Evolutionary conservation across 345 rosid species (phyloP), one percentile per base, ranked within the genome.

Genomic region (Zanthoxylum bungeanum): DNA sequence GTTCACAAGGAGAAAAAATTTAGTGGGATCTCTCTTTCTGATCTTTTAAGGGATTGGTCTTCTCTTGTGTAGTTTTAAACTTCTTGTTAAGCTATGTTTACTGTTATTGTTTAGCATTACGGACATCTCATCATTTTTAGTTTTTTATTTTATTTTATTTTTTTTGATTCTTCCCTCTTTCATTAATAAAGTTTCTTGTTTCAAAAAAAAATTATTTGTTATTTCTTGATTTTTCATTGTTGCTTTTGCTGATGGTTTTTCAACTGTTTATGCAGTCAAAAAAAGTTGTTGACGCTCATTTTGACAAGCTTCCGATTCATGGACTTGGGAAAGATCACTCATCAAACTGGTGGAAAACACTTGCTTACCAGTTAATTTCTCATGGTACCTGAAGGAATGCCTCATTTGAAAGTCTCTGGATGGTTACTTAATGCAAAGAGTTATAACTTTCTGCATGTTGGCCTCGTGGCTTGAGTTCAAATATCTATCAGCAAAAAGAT

Each of bases 271-370:
- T 71, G 16, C 51, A 84, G 87, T 71, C 81, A 33, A 84, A 81
- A 66, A 81, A 68, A 55, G 78, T 84, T 66, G 30, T 77, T 71
- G 83, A 79, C 47, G 64, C 73, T 64, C 76, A 75, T 22, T 81
- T 84, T 67, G 81, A 84, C 78, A 76, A 79, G 81, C 83, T 84
- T 66, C 83, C 81, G 7, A 78, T 84, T 69, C 85, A 84, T 71
- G 87, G 87, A 69, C 87, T 75, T 30, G 87, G 87, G 69, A 81
- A 77, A 76, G 72, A 78, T 50, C 63, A 78, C 58, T 46, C 80
- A 19, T 66, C 85, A 66, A 79, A 75, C 36, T 84, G 87, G 87
- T 84, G 87, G 87, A 84, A 84, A 77, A 62, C 74, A 49, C 60
- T 84, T 68, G 85, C 80, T 21, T 36, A 73, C 58, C 85, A 77